These are phyloP conservation scores for Pythium guiyangense DNA, from an alignment of 352 stramenopile genomes.

Conservation along the genomic window DNA sequence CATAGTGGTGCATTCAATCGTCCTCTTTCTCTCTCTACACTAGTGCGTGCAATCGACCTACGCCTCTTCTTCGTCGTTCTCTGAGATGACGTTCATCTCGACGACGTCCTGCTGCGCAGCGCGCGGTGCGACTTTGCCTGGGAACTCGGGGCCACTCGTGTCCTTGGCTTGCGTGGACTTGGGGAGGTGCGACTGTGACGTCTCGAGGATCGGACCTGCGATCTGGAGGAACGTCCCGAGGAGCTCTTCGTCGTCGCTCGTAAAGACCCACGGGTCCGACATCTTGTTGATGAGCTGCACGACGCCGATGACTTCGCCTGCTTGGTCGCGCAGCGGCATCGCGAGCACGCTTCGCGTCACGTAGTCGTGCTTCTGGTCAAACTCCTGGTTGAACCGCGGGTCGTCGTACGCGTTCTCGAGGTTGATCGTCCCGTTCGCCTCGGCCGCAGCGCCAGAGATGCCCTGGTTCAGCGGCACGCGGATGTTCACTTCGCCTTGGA, in stretches of 20 bases:
- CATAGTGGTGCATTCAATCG: too few species aligned
- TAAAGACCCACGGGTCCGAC: conserved; percentile 70
- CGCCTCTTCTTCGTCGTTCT: conserved; percentile 70
- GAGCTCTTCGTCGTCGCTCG: conserved; percentile 81
- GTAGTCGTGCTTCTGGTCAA: conserved; percentile 87
- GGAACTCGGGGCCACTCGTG: conserved; percentile 49
- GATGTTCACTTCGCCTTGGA: conserved; percentile 88
- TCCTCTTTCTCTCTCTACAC: background rate
- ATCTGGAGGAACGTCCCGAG: conserved; percentile 87
- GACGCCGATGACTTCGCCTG: conserved; percentile 76
- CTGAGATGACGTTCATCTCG: conserved; percentile 81
- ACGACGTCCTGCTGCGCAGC: conserved; percentile 37
- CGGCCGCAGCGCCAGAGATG: conserved; percentile 74
- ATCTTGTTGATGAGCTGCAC: conserved; percentile 89
- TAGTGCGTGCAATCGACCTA: conserved; percentile 12
- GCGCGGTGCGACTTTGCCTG: conserved; percentile 36
- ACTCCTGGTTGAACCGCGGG: conserved; percentile 85
- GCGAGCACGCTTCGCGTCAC: conserved; percentile 82
- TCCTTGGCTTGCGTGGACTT: conserved; percentile 45
- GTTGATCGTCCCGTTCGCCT: conserved; percentile 71
- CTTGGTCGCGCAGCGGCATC: conserved; percentile 80
- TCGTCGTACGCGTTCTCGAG: conserved; percentile 86
- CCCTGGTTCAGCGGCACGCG: conserved; percentile 82
- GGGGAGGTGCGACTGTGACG: conserved; percentile 71
- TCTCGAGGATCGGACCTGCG: conserved; percentile 83